Percentiles rank a stretch among this genome's conserved stretches.
Evolutionary conservation across 495 filamentous ascomycete genomes (phyloP).

Genomic region (Hypoxylon fragiforme): DNA sequence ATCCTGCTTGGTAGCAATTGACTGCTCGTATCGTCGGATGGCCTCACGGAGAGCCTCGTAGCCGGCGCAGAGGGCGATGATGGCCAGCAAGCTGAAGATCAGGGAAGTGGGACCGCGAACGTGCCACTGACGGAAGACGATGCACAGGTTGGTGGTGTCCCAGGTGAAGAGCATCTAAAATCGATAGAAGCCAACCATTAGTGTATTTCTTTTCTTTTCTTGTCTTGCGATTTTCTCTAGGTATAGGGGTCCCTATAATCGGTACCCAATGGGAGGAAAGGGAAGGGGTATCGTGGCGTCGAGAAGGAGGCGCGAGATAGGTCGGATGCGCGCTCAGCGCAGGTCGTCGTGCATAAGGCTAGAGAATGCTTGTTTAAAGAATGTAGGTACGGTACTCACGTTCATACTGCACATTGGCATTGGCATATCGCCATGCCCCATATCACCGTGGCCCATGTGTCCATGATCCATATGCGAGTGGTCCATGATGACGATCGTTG

Average conservation of each 20-base stretch:
- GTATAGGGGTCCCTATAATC: not conserved
- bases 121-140: constrained; percentile 92
- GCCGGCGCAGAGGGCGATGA: constrained; percentile 80
- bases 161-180: constrained; percentile 95
- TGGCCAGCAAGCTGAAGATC: constrained; percentile 75
- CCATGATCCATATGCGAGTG: constrained; percentile 52
- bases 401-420: constrained; percentile 76
- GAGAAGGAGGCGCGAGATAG: constrained; percentile 3
- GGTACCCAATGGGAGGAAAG: constrained; percentile 14
- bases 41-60: constrained; percentile 86
- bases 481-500: constrained; percentile 40
- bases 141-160: constrained; percentile 88
- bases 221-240: not conserved
- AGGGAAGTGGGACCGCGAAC: constrained; percentile 71
- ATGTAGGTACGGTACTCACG: constrained; percentile 49
- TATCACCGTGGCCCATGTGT: constrained; percentile 54
- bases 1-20: constrained; percentile 54
- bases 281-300: constrained; percentile 5
- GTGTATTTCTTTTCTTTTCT: constrained; percentile 1
- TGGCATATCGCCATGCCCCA: constrained; percentile 47
- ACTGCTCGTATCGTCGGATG: constrained; percentile 75
- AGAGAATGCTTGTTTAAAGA: not conserved
- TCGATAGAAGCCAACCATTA: constrained; percentile 7
- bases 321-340: not conserved
- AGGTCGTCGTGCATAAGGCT: constrained; percentile 11